A percentile compares a stretch with the other conserved stretches of the same genome.
Conservation (phyloP, 1,139 yeast genomes). For the Debaryomyces nepalensis region DNA sequence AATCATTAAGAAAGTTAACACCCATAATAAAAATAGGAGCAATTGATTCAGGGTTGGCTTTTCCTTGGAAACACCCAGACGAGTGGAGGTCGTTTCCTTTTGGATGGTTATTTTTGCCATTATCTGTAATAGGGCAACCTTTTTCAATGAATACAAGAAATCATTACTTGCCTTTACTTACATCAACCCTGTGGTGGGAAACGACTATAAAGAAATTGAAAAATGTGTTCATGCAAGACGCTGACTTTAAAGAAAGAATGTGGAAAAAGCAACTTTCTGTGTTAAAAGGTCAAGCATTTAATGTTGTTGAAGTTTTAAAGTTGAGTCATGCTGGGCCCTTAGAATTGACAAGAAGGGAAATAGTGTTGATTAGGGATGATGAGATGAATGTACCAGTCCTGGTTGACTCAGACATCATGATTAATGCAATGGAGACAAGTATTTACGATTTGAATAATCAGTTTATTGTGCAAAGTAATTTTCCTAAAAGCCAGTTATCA, state of each 20-base stretch:
- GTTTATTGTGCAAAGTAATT: background rate
- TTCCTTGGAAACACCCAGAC: slow-evolving; percentile 85
- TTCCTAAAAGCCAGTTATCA: background rate
- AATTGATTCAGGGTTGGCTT: slow-evolving; percentile 75
- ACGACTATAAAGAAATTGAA: slow-evolving; percentile 53
- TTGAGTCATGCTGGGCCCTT: slow-evolving; percentile 66
- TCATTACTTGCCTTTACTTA: slow-evolving; percentile 62
- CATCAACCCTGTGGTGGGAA: slow-evolving; percentile 76
- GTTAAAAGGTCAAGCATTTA: slow-evolving; percentile 78
- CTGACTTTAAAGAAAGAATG: slow-evolving; percentile 67
- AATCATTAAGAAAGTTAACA: slow-evolving; percentile 18
- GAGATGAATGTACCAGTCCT: slow-evolving; percentile 57
- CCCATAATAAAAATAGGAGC: slow-evolving; percentile 68
- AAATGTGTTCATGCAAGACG: slow-evolving; percentile 56
- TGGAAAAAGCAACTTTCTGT: slow-evolving; percentile 74
- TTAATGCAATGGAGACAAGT: slow-evolving; percentile 27
- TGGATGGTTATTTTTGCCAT: slow-evolving; percentile 77
- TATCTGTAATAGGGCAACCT: slow-evolving; percentile 68
- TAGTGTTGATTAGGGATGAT: slow-evolving; percentile 65
- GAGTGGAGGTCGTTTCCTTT: slow-evolving; percentile 83
- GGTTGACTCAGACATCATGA: slow-evolving; percentile 21
- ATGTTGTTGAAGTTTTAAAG: slow-evolving; percentile 69
- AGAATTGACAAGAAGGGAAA: slow-evolving; percentile 63
- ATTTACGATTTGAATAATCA: slow-evolving; percentile 22
- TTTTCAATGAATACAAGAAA: slow-evolving; percentile 59